Evolutionary conservation across 441 rosid genomes (phyloP).

Genomic region (Capsella rubella): DNA sequence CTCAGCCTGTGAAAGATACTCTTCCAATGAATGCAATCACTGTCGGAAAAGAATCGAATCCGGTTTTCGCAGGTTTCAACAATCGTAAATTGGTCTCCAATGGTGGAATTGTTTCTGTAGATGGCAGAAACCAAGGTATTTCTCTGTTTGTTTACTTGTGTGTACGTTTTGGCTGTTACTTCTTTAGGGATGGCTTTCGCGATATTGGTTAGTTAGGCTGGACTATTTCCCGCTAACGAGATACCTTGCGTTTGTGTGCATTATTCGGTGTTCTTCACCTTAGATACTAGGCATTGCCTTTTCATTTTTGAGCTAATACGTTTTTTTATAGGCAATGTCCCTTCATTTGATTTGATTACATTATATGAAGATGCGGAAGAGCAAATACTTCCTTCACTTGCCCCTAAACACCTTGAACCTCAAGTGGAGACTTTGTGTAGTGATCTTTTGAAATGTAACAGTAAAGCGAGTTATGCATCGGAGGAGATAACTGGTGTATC

Average conservation of each 20-base stretch:
- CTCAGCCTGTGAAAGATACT: not conserved
- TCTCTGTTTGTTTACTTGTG: not conserved
- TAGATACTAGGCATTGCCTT: too few species aligned
- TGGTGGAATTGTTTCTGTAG: not conserved
- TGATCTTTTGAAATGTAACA: constrained; percentile 14
- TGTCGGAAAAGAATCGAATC: not conserved
- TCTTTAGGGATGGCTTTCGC: not conserved
- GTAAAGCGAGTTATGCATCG: not conserved
- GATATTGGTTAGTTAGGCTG: not conserved
- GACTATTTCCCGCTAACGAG: not conserved
- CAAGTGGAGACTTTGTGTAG: constrained; percentile 16
- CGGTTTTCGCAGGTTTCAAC: not conserved
- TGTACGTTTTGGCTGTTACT: not conserved
- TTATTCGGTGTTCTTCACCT: too few species aligned
- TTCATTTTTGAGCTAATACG: not conserved
- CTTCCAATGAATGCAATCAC: not conserved
- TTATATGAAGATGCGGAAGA: constrained; percentile 22
- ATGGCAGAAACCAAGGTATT: constrained; percentile 23
- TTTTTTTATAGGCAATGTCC: not conserved
- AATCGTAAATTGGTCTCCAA: not conserved
- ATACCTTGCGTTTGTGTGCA: too few species aligned
- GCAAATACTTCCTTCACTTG: constrained; percentile 1
- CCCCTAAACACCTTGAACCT: not conserved
- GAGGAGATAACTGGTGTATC: not conserved
- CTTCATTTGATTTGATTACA: constrained; percentile 41